Conservation (phyloP, 805 yeast species). For the Kodamaea jinghongensis region DNA sequence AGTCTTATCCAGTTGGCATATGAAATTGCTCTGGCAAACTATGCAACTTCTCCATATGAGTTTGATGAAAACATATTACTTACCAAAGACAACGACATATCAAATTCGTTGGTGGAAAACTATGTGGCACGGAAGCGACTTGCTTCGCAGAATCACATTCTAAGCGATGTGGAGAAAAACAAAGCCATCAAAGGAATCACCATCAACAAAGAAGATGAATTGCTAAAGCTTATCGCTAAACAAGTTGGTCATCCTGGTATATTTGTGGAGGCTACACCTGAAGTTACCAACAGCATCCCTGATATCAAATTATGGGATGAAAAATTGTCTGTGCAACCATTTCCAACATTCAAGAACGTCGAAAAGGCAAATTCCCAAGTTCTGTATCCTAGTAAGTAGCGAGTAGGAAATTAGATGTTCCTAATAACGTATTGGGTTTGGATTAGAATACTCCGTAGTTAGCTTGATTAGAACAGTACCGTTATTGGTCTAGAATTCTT, state of each 20-base stretch:
- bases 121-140: constrained; percentile 21
- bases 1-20: constrained; percentile 31
- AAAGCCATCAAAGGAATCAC: constrained; percentile 4
- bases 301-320: background rate
- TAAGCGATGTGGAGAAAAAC: constrained; percentile 15
- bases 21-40: constrained; percentile 20
- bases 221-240: constrained; percentile 14
- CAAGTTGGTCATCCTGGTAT: constrained; percentile 9
- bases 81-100: constrained; percentile 19
- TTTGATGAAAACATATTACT: constrained; percentile 8
- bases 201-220: constrained; percentile 19
- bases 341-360: constrained; percentile 62
- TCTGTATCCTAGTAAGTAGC: constrained; percentile 1
- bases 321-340: constrained; percentile 23
- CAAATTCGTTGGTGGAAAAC: constrained; percentile 28
- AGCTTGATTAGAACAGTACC: background rate
- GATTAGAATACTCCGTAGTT: background rate
- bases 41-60: constrained; percentile 15
- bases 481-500: constrained; percentile 34
- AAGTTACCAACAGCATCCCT: constrained; percentile 28
- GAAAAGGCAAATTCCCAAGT: constrained; percentile 46
- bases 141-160: constrained; percentile 18
- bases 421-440: background rate
- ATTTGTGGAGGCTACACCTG: constrained; percentile 28
- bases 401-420: constrained; percentile 1